Conservation (phyloP, 306 rosid species). For the Vigna unguiculata region DNA sequence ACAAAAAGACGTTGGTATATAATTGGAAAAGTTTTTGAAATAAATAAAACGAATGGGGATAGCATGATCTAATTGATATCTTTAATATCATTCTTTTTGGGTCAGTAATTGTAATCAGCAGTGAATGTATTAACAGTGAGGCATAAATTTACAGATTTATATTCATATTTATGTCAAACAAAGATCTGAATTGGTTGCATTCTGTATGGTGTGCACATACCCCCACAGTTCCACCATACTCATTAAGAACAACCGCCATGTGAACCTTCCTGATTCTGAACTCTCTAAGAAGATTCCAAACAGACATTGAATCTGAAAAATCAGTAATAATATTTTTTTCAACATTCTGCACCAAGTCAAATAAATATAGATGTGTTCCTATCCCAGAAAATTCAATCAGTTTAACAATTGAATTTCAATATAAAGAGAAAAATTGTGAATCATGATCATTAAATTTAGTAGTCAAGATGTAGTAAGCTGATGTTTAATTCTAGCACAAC, state of each 20-base stretch:
- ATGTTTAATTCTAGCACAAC: conserved; percentile 7
- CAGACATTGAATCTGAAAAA: conserved; percentile 98
- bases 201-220: conserved; percentile 59
- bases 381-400: conserved; percentile 26
- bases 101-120: conserved; percentile 28
- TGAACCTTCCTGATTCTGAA: conserved; percentile 98
- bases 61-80: conserved; percentile 26
- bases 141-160: conserved; percentile 30
- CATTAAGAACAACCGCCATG: conserved; percentile 99
- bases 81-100: conserved; percentile 10
- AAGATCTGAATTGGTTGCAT: conserved; percentile 35
- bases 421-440: neutral
- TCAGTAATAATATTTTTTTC: conserved; percentile 44
- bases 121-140: conserved; percentile 9
- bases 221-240: conserved; percentile 99
- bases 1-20: conserved; percentile 17
- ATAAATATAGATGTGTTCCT: conserved; percentile 4
- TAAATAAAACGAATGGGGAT: conserved; percentile 24
- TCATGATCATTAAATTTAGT: neutral
- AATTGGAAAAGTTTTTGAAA: conserved; percentile 5
- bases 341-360: conserved; percentile 11
- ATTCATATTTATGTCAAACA: conserved; percentile 36
- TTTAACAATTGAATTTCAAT: conserved; percentile 30
- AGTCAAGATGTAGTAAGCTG: neutral
- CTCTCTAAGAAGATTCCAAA: conserved; percentile 99